Base-by-base conservation (phyloP, 768 basidiomycete genomes). In the Russula ochroleuca region DNA sequence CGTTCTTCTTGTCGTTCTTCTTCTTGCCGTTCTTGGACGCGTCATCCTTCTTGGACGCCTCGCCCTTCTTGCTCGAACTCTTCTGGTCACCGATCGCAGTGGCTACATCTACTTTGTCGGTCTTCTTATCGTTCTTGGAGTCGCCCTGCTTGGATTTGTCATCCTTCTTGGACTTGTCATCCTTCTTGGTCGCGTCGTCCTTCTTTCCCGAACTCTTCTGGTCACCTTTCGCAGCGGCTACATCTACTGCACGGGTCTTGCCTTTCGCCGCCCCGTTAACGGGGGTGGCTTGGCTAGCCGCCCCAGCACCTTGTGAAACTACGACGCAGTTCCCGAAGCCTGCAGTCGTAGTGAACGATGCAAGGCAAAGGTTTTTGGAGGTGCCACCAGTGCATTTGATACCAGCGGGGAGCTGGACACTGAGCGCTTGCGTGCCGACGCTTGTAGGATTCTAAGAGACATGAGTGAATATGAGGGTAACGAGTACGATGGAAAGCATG, bases 241-340 rank as follows among this genome's bases (percentile, higher is more conserved):
- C 3, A 43, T 0, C 3, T n/a, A 17, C 14, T 15, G 31, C 33
- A 14, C 48, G 11, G n/a, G n/a, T n/a, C 25, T 13, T 43, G 59
- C 52, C 61, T 10, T 55, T 61, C n/a, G 61, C 61, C 4, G 61
- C 35, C 9, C 53, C 61, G 13, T 2, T 41, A 45, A 13, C 9
- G 13, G 21, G 21, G 14, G 40, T 23, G 25, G 23, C 2, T 33
- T 14, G 6, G 38, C n/a, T 1, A 25, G 5, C 28, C 28, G 25
- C 33, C 15, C 25, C 25, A 1, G 21, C 21, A n/a, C 67, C 70
- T 57, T 79, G 76, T 11, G 68, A 68, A 37, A 83, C 80, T 37
- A 77, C 81, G 13, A 79, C 77, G 62, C 83, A 85, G 70, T 81
- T 83, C 58, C 83, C 83, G 70, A 83, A 83, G 33, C 80, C 79